A percentile compares a stretch with the other conserved stretches of the same genome.
Evolutionary conservation across 1,284 basidiomycete genomes (phyloP).

Genomic region (Trametes pubescens): DNA sequence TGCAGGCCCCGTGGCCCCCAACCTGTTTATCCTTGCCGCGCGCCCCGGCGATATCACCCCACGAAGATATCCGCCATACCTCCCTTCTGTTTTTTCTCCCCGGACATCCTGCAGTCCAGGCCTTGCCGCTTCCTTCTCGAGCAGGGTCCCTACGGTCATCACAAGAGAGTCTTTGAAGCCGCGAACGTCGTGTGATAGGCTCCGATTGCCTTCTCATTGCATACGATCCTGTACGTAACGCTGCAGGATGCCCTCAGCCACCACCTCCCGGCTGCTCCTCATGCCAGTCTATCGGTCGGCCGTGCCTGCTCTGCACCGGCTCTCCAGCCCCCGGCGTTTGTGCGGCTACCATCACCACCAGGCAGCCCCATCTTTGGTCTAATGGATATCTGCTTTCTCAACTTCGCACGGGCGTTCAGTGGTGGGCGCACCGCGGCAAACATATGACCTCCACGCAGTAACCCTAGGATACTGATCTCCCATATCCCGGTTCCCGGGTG

Average conservation of each 20-base stretch:
- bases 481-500: not conserved
- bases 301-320: not conserved
- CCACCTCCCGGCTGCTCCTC: not conserved
- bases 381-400: conserved; percentile 5
- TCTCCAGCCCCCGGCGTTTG: conserved; percentile 7
- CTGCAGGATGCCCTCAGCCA: not conserved
- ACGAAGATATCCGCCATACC: not conserved
- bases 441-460: conserved; percentile 15
- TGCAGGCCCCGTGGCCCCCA: conserved; percentile 1
- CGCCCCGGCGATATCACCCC: conserved; percentile 2
- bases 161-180: conserved; percentile 21
- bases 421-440: not conserved
- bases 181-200: conserved; percentile 28
- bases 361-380: conserved; percentile 8
- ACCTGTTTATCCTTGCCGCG: not conserved
- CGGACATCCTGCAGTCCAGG: conserved; percentile 1
- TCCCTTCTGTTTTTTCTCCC: conserved; percentile 3
- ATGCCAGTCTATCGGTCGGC: conserved; percentile 1
- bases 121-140: not conserved
- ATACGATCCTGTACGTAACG: conserved; percentile 26
- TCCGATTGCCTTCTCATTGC: conserved; percentile 20
- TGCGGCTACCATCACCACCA: conserved; percentile 1
- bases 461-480: conserved; percentile 1
- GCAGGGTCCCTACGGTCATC: conserved; percentile 14
- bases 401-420: not conserved